These are phyloP conservation scores for Yarrowia sp. DNA, from an alignment of 805 yeast species.

Conservation along the genomic window DNA sequence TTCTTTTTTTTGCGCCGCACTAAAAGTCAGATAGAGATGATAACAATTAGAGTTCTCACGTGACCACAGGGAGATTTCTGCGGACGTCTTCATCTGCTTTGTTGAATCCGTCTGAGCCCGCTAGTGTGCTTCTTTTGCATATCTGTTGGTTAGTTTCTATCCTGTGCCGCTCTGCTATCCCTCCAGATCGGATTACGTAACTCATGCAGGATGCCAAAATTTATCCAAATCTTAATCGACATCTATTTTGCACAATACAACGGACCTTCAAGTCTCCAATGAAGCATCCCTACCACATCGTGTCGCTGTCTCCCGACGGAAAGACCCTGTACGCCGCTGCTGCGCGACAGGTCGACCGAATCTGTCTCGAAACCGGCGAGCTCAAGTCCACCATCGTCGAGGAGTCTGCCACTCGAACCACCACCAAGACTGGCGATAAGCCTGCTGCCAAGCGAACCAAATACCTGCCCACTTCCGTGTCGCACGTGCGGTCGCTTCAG, in stretches of 20 bases:
- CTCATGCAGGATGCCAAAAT: conserved; percentile 4
- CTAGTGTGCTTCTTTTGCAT: too few relatives aligned
- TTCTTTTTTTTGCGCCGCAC: conserved; percentile 12
- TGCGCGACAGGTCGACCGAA: conserved; percentile 25
- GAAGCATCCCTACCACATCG: conserved; percentile 26
- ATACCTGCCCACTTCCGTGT: conserved; percentile 28
- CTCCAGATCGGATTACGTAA: not conserved
- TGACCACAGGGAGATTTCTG: not conserved
- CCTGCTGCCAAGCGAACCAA: conserved; percentile 16
- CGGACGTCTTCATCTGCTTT: not conserved
- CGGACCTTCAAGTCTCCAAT: not conserved
- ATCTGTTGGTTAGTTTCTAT: too few relatives aligned
- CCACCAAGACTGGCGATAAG: conserved; percentile 7
- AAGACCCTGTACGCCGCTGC: conserved; percentile 23
- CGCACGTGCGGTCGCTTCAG: conserved; percentile 60
- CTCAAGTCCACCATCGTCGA: conserved; percentile 14
- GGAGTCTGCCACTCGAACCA: conserved; percentile 1
- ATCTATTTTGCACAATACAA: not conserved
- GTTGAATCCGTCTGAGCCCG: too few relatives aligned
- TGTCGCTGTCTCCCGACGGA: conserved; percentile 14
- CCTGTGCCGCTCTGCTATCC: too few relatives aligned
- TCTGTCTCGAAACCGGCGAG: conserved; percentile 26
- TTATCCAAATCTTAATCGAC: conserved; percentile 11
- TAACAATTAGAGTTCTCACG: conserved; percentile 16
- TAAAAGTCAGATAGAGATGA: conserved; percentile 19